Evolutionary conservation across 345 rosid species (phyloP).

Genomic region (Acer yangbiense): DNA sequence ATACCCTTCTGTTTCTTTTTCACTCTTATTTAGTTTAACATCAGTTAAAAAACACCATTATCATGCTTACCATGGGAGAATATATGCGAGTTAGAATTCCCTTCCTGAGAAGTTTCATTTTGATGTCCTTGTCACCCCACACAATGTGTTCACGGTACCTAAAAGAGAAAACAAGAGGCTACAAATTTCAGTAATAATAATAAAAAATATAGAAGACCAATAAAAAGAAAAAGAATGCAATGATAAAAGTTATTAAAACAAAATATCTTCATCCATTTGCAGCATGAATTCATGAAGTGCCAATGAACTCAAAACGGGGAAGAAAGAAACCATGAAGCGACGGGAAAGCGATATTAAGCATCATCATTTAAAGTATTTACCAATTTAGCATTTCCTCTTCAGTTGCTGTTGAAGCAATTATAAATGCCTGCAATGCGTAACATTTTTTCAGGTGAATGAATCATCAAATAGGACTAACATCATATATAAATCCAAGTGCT

Average conservation of each 20-base stretch:
- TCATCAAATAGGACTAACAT: slow-evolving; percentile 2
- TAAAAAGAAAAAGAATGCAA: not conserved
- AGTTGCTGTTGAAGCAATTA: slow-evolving; percentile 93
- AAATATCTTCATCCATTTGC: not conserved
- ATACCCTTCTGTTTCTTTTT: not conserved
- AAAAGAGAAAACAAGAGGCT: slow-evolving; percentile 24
- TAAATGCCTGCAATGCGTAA: slow-evolving; percentile 73
- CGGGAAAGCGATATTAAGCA: not conserved
- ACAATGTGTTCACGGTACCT: slow-evolving; percentile 92
- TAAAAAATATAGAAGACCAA: not conserved
- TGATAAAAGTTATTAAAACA: not conserved
- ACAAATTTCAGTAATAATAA: not conserved
- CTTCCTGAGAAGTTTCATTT: slow-evolving; percentile 73
- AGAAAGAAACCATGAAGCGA: slow-evolving; percentile 5
- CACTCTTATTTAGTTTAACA: not conserved
- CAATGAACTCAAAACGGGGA: not conserved
- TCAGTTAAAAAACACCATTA: not conserved
- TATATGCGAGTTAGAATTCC: slow-evolving; percentile 85
- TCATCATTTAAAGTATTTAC: slow-evolving; percentile 42
- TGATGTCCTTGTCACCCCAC: slow-evolving; percentile 84
- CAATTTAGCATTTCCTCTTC: slow-evolving; percentile 91
- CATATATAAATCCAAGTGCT: not conserved
- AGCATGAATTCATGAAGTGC: slow-evolving; percentile 1
- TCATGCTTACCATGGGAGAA: slow-evolving; percentile 78
- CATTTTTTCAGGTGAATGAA: slow-evolving; percentile 11